Evolutionary conservation across 371 early-diverging fungal species (phyloP), one percentile per base, ranked within the genome.

Genomic region (Catenaria anguillulae): DNA sequence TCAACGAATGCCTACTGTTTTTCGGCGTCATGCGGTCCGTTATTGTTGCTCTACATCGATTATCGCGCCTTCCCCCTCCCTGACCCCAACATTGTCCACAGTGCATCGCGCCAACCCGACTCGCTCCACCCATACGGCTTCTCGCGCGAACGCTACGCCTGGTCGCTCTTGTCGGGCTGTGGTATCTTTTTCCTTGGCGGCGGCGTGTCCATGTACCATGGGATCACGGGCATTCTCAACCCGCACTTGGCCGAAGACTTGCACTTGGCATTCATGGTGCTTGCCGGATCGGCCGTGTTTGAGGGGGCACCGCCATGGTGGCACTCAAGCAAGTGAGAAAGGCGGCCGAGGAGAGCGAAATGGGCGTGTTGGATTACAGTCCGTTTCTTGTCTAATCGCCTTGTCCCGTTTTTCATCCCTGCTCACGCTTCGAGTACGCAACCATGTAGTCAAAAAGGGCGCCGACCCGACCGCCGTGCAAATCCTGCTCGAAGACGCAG

Each of bases 151-250:
- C 60, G 72, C 33, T 77, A 75, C 40, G 78, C 77, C 0, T 78
- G 75, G 75, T 77, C 78, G 13, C 66, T 77, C 4, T 73, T 77
- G 2, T 69, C 70, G 34, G 75, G 76, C 19, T 71, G 73, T n/a
- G 76, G 68, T 31, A 71, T 77, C 43, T 77, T 77, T 65, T 78
- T 78, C 62, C 63, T 78, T 33, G 76, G 75, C 17, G 74, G 77
- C 17, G 75, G 77, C 35, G 74, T 75, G 0, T 63, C 66, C 45
- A 24, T 73, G 43, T 74, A 76, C 54, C 77, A 76, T 60, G 76
- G 75, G 10, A 61, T 76, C 40, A 60, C 56, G 42, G 74, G 75
- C 26, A 62, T 78, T 3, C 46, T 75, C 2, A 58, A 35, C 26
- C 60, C 66, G 15, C 55, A 56, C 24, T 59, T 55, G 33, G 24